Percentiles rank a stretch among this genome's conserved stretches.
phyloP scores from a whole-genome alignment of 768 basidiomycete species.

The Kwoniella heveanensis region DNA sequence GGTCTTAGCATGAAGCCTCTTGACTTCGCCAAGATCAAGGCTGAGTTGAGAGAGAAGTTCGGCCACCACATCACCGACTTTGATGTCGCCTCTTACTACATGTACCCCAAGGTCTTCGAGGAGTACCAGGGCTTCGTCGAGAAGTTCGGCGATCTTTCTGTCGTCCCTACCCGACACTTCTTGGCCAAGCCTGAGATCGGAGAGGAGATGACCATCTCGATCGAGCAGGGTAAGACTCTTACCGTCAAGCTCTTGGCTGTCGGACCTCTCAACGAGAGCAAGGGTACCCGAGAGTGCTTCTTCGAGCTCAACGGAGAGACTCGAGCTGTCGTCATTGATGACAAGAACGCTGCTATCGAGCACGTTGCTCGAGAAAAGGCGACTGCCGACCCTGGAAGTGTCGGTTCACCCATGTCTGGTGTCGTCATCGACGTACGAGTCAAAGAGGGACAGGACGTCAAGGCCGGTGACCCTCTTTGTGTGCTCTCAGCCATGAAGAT shows the following conservation, averaged over 20 bases:
- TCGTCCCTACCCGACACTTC: constrained; percentile 96
- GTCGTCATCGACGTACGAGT: constrained; percentile 97
- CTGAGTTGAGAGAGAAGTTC: constrained; percentile 86
- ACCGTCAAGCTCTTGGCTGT: constrained; percentile 95
- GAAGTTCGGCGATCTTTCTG: constrained; percentile 93
- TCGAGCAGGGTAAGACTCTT: constrained; percentile 82
- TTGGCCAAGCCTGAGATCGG: constrained; percentile 84
- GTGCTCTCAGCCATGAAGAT: constrained; percentile 99
- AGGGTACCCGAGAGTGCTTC: constrained; percentile 93
- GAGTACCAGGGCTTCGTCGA: constrained; percentile 93
- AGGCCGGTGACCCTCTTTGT: constrained; percentile 94
- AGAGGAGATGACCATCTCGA: constrained; percentile 95
- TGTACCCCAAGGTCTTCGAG: constrained; percentile 99
- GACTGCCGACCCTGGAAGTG: constrained; percentile 88
- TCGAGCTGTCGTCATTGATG: constrained; percentile 92
- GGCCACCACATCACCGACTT: constrained; percentile 91
- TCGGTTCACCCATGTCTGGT: constrained; percentile 91
- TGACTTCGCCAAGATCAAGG: constrained; percentile 95
- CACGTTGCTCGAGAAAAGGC: constrained; percentile 93
- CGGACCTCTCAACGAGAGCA: constrained; percentile 87
- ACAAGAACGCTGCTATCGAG: constrained; percentile 96
- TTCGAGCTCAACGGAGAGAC: constrained; percentile 98
- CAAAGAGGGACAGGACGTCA: constrained; percentile 96
- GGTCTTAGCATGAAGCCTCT: constrained; percentile 83
- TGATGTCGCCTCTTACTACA: constrained; percentile 92